Evolutionary conservation across 2,329 filamentous ascomycete species (phyloP), one percentile per base, ranked within the genome.

Genomic region (Graphilbum fragrans): DNA sequence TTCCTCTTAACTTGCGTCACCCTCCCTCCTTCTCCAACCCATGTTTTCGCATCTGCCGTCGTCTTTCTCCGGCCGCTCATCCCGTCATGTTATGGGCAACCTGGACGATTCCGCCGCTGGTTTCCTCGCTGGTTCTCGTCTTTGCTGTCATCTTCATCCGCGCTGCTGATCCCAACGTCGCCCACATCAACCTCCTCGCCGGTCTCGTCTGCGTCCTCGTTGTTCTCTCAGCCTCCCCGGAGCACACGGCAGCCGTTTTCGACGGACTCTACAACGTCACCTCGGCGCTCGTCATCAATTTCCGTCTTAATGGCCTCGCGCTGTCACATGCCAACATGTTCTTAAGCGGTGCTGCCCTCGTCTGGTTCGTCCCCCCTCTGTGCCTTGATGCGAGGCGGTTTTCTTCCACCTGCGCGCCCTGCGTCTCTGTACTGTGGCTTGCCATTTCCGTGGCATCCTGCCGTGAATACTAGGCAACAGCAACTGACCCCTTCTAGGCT

Each of bases 401-500:
- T 23, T 18, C 17, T 22, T 21, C 35, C 9, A 5, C 18, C 4
- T 35, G 14, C 6, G 22, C 5, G 5, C 2, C 17, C 7, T 23
- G 16, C n/a, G 31, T 2, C 25, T 10, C 7, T 23, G 17, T 11
- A 17, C 11, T 22, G 7, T n/a, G 19, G 22, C 18, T 36, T 39
- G 41, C 18, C 39, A 19, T 20, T 19, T 12, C 38, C 22, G 35
- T 25, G 21, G 31, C 16, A 16, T 27, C 27, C 20, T 21, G 3
- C 23, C 19, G 16, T 21, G 11, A 14, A 18, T 20, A 7, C 36
- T 11, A 4, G 5, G 10, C 20, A n/a, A 2, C 23, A 3, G 11
- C 10, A 12, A n/a, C 32, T 19, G 18, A 14, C 33, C n/a, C 8
- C n/a, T 22, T 42, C 18, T 41, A 92, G 86, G 86, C 73, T 94